Evolutionary conservation across 2,329 filamentous ascomycete species (phyloP), one percentile per base, ranked within the genome.

Genomic region (Ascochyta lentis): DNA sequence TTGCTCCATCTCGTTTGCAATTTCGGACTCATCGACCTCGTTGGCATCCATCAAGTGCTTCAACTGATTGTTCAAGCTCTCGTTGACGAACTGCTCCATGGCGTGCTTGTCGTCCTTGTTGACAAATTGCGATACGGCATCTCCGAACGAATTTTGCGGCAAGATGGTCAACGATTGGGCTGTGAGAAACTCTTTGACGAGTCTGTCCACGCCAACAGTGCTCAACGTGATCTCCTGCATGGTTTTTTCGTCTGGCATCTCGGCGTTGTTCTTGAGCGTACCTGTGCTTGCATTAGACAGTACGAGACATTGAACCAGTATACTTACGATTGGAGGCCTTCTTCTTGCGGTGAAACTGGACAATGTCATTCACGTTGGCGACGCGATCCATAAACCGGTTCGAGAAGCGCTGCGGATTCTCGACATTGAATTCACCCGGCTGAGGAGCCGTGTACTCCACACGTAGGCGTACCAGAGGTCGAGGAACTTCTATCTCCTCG

Each of bases 381-480:
- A 99, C 94, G 69, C 87, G 90, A n/a, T 88, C 89, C 1, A 89
- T 84, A 65, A 98, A 99, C 3, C 92, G 86, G 72, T 96, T 96
- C 0, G 94, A 98, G 69, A 98, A 97, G 8, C 95, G 87, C 72
- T 98, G 95, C 0, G 95, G 93, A 58, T 99, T 99, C 73, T 98
- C 95, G 61, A 90, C 89, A 64, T 98, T 91, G 68, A 92, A 99
- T 33, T 87, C 86, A 13, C 92, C 90, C 4, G 92, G 92, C 27
- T 96, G 91, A 0, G 89, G 89, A 0, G 92, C 87, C 0, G 91
- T 90, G 63, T 92, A 95, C 69, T 99, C 95, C 0, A 99, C 93
- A 58, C 93, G 92, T 15, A 99, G 84, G 19, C 95, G 87, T 35
- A 99, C 88, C 1, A 99, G 82, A 0, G 95, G 95, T 31, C 95